Evolutionary conservation across 2,329 filamentous ascomycete genomes (phyloP).

Genomic region (Cercospora brassicicola): DNA sequence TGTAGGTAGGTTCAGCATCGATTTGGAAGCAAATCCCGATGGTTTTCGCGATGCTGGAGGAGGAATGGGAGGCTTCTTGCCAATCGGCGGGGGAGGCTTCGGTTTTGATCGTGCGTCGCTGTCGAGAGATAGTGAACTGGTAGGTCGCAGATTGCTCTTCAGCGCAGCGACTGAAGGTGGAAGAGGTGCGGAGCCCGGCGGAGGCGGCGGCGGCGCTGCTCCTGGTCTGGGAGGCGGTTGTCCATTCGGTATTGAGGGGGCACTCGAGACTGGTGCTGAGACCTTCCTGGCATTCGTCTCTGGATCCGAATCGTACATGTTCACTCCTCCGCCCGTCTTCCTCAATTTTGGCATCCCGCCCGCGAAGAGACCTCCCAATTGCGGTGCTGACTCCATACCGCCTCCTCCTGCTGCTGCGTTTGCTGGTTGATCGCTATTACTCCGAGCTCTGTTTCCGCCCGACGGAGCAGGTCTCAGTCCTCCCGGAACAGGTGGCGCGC

Average conservation of each 20-base stretch:
- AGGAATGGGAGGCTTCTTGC: constrained; percentile 68
- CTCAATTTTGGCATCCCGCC: constrained; percentile 94
- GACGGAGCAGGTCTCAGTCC: constrained; percentile 70
- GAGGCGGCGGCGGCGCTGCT: constrained; percentile 50
- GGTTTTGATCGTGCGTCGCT: constrained; percentile 55
- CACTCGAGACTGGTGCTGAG: constrained; percentile 55
- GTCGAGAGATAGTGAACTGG: constrained; percentile 60
- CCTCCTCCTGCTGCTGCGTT: constrained; percentile 40
- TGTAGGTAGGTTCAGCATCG: constrained; percentile 37
- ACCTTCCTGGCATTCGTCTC: constrained; percentile 54
- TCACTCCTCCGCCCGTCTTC: constrained; percentile 69
- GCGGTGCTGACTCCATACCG: constrained; percentile 65
- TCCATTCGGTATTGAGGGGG: constrained; percentile 30
- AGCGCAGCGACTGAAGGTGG: constrained; percentile 49
- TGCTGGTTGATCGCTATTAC: constrained; percentile 71
- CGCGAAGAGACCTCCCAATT: constrained; percentile 83
- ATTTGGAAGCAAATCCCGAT: constrained; percentile 46
- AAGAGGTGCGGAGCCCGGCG: constrained; percentile 52
- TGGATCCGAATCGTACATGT: constrained; percentile 69
- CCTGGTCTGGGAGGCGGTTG: constrained; percentile 45
- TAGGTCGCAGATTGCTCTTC: constrained; percentile 54
- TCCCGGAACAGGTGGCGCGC: constrained; percentile 78
- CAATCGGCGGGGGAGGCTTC: constrained; percentile 72
- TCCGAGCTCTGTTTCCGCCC: constrained; percentile 65
- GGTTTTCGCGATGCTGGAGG: constrained; percentile 60